Base-by-base conservation (phyloP, 1,284 basidiomycete species). In the Amylostereum chailletii region DNA sequence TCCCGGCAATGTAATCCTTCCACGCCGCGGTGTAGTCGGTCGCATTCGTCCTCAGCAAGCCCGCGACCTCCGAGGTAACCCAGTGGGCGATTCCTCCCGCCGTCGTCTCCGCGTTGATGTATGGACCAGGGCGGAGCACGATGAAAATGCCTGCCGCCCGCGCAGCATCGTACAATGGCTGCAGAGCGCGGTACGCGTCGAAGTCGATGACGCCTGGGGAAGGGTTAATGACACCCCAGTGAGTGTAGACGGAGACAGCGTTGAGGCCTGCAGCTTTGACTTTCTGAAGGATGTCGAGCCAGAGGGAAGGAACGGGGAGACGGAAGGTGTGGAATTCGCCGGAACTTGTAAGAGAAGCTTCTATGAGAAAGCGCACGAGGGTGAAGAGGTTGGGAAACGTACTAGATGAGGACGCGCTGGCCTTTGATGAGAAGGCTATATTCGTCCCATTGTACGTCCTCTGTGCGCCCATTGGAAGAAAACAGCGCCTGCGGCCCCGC, bases 301-400 rank as follows among this genome's bases (percentile, higher is more conserved):
- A 93, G 49, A 92, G 64, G 3, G 77, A 77, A 1, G 85, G 86
- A 1, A 90, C 83, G 1, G 90, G 90, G 2, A 91, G 68, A 26
- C 90, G 77, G 68, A 85, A 93, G 0, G 89, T 81, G 59, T 92
- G 89, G 61, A 92, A 90, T 63, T 92, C 90, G 40, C 87, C 87
- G 1, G 74, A 74, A 51, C 75, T 76, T 7, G 9, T 10, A 45
- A 26, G n/a, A 46, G 31, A 31, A 2, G 5, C 27, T 42, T 48
- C 29, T 47, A 39, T 40, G 26, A 7, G 32, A 19, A 19, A 32
- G 6, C 6, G 4, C 3, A 5, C 29, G 3, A 32, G 33, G 31
- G n/a, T 27, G 4, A 31, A n/a, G 6, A 33, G 19, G 5, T 7
- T 19, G 19, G 19, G 19, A 19, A 4, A 36, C 56, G 45, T 19